Conservation (phyloP, 2,329 filamentous ascomycete genomes). For the Pseudogymnoascus sp. region DNA sequence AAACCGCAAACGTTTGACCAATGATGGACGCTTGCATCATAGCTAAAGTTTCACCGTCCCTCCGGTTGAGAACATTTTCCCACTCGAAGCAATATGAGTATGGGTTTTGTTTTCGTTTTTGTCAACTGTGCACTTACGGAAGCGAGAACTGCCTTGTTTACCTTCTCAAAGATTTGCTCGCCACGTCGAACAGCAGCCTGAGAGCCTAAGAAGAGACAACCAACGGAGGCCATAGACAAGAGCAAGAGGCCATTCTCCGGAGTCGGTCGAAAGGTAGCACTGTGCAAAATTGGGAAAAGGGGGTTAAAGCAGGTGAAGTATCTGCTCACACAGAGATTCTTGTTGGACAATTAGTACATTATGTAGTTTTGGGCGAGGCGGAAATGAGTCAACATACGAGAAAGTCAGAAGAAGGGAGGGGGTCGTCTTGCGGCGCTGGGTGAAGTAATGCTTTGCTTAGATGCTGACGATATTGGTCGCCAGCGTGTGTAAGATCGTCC, state of each 20-base stretch:
- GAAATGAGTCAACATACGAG: not conserved
- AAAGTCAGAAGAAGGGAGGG: conserved; percentile 3
- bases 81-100: not conserved
- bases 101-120: not conserved
- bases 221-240: not conserved
- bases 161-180: not conserved
- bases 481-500: too few relatives aligned
- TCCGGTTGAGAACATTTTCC: not conserved
- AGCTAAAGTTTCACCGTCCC: not conserved
- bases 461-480: too few relatives aligned
- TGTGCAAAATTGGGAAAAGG: conserved; percentile 5
- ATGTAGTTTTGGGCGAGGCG: too few relatives aligned
- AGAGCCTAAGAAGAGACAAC: conserved; percentile 3
- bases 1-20: not conserved
- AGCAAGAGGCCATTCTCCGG: conserved; percentile 3
- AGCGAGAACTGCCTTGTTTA: not conserved
- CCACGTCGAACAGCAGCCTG: not conserved
- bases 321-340: not conserved
- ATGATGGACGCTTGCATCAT: not conserved
- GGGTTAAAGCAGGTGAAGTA: conserved; percentile 3
- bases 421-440: not conserved
- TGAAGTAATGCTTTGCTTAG: too few relatives aligned
- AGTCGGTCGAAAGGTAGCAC: not conserved
- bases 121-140: not conserved
- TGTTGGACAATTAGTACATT: not conserved